phyloP scores from a whole-genome alignment of 768 basidiomycete species.

The Mycena belliarum region DNA sequence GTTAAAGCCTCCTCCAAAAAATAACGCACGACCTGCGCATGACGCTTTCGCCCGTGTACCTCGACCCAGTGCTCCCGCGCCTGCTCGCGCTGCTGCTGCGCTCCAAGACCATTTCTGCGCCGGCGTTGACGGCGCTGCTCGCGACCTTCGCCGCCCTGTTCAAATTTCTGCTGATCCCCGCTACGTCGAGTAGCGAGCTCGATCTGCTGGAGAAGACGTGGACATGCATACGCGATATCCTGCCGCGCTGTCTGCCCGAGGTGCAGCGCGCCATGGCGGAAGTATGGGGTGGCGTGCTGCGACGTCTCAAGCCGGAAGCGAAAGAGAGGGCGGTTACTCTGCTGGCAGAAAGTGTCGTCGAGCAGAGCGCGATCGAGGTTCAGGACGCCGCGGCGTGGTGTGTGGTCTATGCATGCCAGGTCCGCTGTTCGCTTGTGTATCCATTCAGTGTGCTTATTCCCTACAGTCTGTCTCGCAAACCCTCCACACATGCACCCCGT shows the following conservation, averaged over 20 bases:
- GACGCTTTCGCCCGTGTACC: conserved; percentile 66
- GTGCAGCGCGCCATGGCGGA: conserved; percentile 80
- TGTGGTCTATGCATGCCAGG: conserved; percentile 79
- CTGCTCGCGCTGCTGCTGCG: conserved; percentile 60
- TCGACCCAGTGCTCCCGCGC: conserved; percentile 46
- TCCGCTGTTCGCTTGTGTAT: conserved; percentile 28
- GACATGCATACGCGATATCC: conserved; percentile 46
- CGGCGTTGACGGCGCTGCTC: conserved; percentile 62
- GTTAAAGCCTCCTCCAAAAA: conserved; percentile 70
- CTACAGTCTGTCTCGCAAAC: conserved; percentile 77
- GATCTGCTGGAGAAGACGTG: conserved; percentile 62
- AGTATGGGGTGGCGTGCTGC: conserved; percentile 80
- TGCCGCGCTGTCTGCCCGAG: conserved; percentile 67
- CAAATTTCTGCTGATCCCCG: conserved; percentile 70
- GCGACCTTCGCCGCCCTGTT: conserved; percentile 71
- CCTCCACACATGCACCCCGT: conserved; percentile 72
- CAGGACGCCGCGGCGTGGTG: conserved; percentile 75
- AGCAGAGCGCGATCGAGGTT: conserved; percentile 30
- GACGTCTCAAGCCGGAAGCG: conserved; percentile 65
- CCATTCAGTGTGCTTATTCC: conserved; percentile 4
- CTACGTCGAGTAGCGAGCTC: conserved; percentile 46
- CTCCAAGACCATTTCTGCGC: conserved; percentile 50
- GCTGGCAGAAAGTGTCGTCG: conserved; percentile 49
- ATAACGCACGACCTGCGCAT: conserved; percentile 79
- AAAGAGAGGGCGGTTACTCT: conserved; percentile 58